These are phyloP conservation scores for Butyriboletus loyo DNA, from an alignment of 768 basidiomycete species.

Conservation along the genomic window DNA sequence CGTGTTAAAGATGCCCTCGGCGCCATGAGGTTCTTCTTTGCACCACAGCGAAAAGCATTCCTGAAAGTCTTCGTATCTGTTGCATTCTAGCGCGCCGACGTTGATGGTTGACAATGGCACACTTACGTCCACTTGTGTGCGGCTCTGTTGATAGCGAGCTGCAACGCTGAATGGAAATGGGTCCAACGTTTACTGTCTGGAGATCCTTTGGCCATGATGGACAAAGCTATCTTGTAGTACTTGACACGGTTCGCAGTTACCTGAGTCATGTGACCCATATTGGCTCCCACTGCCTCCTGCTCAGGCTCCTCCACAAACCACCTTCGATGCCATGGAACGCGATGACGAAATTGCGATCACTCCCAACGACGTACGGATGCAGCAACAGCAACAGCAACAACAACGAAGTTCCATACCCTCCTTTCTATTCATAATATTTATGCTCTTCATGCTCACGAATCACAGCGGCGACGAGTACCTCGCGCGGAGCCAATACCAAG, in stretches of 20 bases:
- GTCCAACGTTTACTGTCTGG: conserved; percentile 47
- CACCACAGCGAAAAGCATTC: conserved; percentile 68
- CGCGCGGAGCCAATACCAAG: conserved; percentile 61
- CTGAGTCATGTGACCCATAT: conserved; percentile 24
- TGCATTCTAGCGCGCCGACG: neutral
- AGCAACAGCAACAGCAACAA: conserved; percentile 40
- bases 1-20: conserved; percentile 57
- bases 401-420: conserved; percentile 65
- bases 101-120: neutral
- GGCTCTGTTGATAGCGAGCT: conserved; percentile 50
- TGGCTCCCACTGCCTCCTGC: neutral
- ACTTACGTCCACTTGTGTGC: conserved; percentile 56
- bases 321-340: conserved; percentile 28
- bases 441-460: conserved; percentile 78
- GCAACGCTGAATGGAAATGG: conserved; percentile 49
- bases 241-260: neutral
- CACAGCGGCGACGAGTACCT: conserved; percentile 67
- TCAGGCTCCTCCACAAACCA: neutral
- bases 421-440: conserved; percentile 69
- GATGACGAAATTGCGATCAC: conserved; percentile 21
- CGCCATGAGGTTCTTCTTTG: conserved; percentile 62
- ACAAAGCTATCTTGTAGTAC: neutral
- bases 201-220: conserved; percentile 19
- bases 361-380: conserved; percentile 8
- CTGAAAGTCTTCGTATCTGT: conserved; percentile 50